Conservation (phyloP, 2,329 filamentous ascomycete genomes). For the Colletotrichum godetiae region DNA sequence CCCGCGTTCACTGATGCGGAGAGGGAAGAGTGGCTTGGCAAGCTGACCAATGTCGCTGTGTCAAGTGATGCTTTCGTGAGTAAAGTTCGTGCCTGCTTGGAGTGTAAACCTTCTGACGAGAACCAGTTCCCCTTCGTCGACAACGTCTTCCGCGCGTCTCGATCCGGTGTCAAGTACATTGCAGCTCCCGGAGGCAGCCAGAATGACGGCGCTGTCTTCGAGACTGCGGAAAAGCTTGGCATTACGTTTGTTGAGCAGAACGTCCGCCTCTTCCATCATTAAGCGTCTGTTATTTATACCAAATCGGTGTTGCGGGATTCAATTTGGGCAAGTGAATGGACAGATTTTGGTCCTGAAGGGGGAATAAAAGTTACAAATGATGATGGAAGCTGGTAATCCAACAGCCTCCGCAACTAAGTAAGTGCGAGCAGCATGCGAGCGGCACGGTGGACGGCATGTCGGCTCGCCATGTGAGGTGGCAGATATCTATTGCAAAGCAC, state of each 20-base stretch:
- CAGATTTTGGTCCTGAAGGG: neutral
- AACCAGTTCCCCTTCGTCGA: constrained; percentile 94
- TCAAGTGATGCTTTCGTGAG: constrained; percentile 96
- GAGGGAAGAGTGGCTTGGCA: constrained; percentile 85
- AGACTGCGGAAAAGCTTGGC: constrained; percentile 89
- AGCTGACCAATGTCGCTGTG: constrained; percentile 84
- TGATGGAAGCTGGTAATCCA: neutral
- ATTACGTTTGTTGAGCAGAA: constrained; percentile 98
- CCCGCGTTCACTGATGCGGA: constrained; percentile 85
- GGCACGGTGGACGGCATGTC: neutral
- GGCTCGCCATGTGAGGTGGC: neutral
- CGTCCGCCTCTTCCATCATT: constrained; percentile 95
- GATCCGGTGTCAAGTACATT: constrained; percentile 95
- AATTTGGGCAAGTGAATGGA: constrained; percentile 24
- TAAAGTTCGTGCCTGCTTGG: constrained; percentile 39
- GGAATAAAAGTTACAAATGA: constrained; percentile 9
- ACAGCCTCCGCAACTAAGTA: neutral
- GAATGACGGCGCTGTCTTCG: constrained; percentile 84
- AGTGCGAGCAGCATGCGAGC: neutral
- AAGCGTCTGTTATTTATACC: constrained; percentile 43
- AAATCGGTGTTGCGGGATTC: constrained; percentile 28
- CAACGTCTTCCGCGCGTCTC: constrained; percentile 91
- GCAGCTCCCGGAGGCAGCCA: constrained; percentile 92
- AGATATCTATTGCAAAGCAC: neutral
- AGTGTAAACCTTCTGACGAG: constrained; percentile 39